These are phyloP conservation scores for Sisymbrium altissimum DNA, from an alignment of 345 rosid species.

Conservation along the genomic window DNA sequence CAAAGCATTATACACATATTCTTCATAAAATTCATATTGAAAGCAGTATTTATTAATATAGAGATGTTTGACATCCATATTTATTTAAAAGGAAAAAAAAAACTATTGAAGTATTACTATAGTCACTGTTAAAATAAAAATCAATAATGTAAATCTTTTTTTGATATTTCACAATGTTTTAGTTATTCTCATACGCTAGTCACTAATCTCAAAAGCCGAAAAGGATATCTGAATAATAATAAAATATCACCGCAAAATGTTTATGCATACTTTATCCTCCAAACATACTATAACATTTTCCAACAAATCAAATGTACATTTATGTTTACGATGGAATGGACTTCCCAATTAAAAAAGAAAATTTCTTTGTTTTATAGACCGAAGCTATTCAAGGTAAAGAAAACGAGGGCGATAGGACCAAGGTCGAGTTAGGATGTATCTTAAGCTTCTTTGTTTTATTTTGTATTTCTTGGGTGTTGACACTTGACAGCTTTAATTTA, in stretches of 20 bases:
- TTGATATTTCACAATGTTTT: background rate
- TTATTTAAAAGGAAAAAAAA: background rate
- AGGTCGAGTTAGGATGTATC: background rate
- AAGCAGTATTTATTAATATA: background rate
- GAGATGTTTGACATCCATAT: background rate
- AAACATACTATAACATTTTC: conserved; percentile 2
- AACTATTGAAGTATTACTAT: too few species aligned
- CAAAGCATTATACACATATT: background rate
- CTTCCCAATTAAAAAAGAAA: background rate
- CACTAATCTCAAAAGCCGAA: conserved; percentile 1
- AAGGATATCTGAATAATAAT: background rate
- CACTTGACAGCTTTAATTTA: conserved; percentile 1
- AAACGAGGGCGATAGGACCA: conserved; percentile 5
- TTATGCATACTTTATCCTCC: background rate
- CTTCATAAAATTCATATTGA: background rate
- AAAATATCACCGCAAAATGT: background rate
- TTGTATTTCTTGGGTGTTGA: background rate
- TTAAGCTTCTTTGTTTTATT: background rate
- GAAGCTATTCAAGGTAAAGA: background rate
- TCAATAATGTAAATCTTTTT: background rate
- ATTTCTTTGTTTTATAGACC: background rate
- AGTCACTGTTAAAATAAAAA: background rate
- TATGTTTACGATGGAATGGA: conserved; percentile 3
- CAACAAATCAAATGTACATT: conserved; percentile 14
- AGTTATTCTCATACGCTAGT: background rate